Percentiles rank a stretch among this genome's conserved stretches.
phyloP scores from a whole-genome alignment of 495 filamentous ascomycete genomes.

The Annulohypoxylon maeteangense region DNA sequence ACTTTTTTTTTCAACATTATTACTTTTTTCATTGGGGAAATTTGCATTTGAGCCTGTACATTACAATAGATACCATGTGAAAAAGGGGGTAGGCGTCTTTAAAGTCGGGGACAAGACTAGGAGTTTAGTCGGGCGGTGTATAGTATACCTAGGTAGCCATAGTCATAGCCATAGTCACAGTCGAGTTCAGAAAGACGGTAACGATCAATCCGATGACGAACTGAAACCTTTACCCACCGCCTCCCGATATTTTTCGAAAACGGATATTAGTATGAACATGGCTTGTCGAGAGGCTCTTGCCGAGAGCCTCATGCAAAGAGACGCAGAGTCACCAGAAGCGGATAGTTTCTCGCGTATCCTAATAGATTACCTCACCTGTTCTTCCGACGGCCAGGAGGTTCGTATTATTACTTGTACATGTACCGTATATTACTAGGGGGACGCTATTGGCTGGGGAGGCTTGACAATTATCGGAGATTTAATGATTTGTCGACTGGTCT shows the following conservation, averaged over 20 bases:
- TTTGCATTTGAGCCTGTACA: slow-evolving; percentile 43
- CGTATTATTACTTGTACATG: slow-evolving; percentile 31
- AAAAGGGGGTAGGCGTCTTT: slow-evolving; percentile 35
- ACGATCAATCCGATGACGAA: slow-evolving; percentile 7
- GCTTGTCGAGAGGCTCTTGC: background rate
- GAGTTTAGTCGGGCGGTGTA: slow-evolving; percentile 20
- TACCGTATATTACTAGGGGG: slow-evolving; percentile 16
- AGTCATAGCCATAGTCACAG: background rate
- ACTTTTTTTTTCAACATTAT: slow-evolving; percentile 20
- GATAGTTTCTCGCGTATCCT: background rate
- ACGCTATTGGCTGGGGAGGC: slow-evolving; percentile 16
- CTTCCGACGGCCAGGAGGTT: slow-evolving; percentile 19
- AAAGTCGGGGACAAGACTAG: slow-evolving; percentile 23
- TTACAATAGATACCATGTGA: slow-evolving; percentile 45
- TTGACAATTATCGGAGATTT: slow-evolving; percentile 40
- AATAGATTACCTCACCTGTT: slow-evolving; percentile 2
- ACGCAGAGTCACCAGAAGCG: background rate
- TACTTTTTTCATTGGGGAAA: slow-evolving; percentile 27
- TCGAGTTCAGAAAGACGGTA: slow-evolving; percentile 4
- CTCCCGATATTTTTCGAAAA: background rate
- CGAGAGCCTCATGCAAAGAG: background rate
- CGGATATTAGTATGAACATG: background rate
- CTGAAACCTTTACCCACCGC: background rate
- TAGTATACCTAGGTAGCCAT: slow-evolving; percentile 11
- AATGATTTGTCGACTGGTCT: slow-evolving; percentile 40